A percentile compares a stretch with the other conserved stretches of the same genome.
Evolutionary conservation across 169 alveolate genomes (phyloP).

Genomic region (Neospora caninum): DNA sequence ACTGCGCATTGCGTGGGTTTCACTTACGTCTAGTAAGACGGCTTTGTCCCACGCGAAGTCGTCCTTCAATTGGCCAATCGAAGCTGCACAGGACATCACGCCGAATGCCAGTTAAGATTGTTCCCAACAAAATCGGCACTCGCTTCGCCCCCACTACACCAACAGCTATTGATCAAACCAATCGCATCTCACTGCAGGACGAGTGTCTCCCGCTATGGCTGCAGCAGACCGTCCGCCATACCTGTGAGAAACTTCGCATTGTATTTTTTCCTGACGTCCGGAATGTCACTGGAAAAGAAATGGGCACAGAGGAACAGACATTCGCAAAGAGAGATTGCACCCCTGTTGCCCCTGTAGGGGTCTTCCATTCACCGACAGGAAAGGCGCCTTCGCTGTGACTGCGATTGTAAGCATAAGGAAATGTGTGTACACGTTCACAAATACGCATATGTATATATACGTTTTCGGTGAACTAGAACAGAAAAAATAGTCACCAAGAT

Average conservation of each 20-base stretch:
- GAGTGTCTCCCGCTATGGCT: not conserved
- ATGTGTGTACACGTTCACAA: no score
- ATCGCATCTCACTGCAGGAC: not conserved
- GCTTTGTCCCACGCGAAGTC: constrained; percentile 35
- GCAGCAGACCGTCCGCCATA: not conserved
- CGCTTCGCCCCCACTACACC: not conserved
- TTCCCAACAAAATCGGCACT: not conserved
- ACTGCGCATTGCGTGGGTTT: not conserved
- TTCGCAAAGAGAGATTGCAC: not conserved
- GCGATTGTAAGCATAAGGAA: no score
- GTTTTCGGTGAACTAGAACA: no score
- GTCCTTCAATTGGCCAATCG: not conserved
- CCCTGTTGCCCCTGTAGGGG: not conserved
- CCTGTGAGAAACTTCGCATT: constrained; percentile 3
- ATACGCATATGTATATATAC: no score
- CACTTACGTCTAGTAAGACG: constrained; percentile 34
- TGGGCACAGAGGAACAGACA: not conserved
- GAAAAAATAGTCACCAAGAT: no score
- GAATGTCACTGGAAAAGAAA: not conserved
- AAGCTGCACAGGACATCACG: not conserved
- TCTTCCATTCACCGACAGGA: no score
- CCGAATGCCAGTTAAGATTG: not conserved
- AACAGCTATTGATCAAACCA: no score
- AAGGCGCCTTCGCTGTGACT: no score
- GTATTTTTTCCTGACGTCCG: not conserved